Percentiles rank a stretch among this genome's conserved stretches.
Conservation (phyloP, 192 early-diverging fungal genomes). For the Neocallimastix lanati region DNA sequence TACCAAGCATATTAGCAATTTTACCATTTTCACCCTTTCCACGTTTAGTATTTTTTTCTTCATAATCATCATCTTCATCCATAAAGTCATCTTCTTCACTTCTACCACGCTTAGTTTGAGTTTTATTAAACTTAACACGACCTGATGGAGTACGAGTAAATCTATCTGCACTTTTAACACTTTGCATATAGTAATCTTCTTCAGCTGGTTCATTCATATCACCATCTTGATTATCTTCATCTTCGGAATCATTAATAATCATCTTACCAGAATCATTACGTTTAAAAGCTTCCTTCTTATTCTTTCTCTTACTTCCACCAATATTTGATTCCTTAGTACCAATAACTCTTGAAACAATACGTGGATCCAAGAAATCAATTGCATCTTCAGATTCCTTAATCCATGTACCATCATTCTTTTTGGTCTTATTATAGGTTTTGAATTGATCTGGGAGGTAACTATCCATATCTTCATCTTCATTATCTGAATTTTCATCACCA, state of each 20-base stretch:
- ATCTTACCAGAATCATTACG: constrained; percentile 56
- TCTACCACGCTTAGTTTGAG: constrained; percentile 15
- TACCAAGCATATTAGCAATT: constrained; percentile 8
- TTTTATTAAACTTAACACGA: constrained; percentile 78
- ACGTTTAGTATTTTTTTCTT: not conserved
- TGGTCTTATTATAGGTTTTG: constrained; percentile 46
- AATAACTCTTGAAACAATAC: constrained; percentile 45
- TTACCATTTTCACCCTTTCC: constrained; percentile 6
- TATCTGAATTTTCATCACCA: constrained; percentile 33
- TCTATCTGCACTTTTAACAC: constrained; percentile 57
- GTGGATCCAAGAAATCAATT: constrained; percentile 79
- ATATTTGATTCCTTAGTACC: not conserved
- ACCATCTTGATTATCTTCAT: constrained; percentile 10
- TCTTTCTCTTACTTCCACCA: constrained; percentile 8
- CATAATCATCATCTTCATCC: constrained; percentile 9
- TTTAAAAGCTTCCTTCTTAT: constrained; percentile 27
- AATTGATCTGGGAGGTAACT: constrained; percentile 27
- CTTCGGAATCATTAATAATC: constrained; percentile 57
- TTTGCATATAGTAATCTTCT: constrained; percentile 71
- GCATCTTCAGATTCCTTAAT: constrained; percentile 22
- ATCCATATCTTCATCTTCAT: constrained; percentile 29
- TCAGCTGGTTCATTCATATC: constrained; percentile 17
- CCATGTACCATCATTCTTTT: constrained; percentile 27
- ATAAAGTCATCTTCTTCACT: constrained; percentile 44
- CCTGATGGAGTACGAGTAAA: constrained; percentile 67